phyloP scores from a whole-genome alignment of 1,139 yeast species.

The Suhomyces kunorum region DNA sequence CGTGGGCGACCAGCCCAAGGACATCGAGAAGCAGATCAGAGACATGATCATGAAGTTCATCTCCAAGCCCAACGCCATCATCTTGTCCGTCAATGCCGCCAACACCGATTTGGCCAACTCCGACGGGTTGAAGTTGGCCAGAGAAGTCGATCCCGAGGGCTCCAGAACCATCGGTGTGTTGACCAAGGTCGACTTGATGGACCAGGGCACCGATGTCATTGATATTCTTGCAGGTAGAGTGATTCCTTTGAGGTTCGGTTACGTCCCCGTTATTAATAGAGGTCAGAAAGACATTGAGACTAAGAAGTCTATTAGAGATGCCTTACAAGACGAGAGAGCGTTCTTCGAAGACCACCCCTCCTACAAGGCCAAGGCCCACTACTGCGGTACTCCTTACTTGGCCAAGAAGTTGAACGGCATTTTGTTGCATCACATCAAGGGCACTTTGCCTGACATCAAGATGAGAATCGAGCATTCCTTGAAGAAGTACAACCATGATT shows the following conservation, averaged over 20 bases:
- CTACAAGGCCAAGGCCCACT: slow-evolving; percentile 81
- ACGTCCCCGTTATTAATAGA: slow-evolving; percentile 95
- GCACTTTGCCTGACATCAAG: slow-evolving; percentile 92
- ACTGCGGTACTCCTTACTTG: slow-evolving; percentile 94
- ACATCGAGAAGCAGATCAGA: slow-evolving; percentile 90
- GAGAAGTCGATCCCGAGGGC: slow-evolving; percentile 99
- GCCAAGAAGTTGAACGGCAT: slow-evolving; percentile 92
- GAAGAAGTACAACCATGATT: slow-evolving; percentile 81
- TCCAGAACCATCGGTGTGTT: slow-evolving; percentile 94
- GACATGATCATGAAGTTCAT: slow-evolving; percentile 94
- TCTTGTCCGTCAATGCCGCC: slow-evolving; percentile 93
- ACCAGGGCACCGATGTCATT: slow-evolving; percentile 97
- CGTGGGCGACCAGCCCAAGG: slow-evolving; percentile 99
- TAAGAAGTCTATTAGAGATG: slow-evolving; percentile 85
- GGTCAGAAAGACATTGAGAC: slow-evolving; percentile 94
- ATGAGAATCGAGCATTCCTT: slow-evolving; percentile 81
- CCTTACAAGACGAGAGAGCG: slow-evolving; percentile 74
- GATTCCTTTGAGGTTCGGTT: slow-evolving; percentile 92
- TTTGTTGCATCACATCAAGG: slow-evolving; percentile 88
- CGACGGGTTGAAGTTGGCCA: slow-evolving; percentile 92
- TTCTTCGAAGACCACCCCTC: slow-evolving; percentile 79
- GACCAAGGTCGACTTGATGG: slow-evolving; percentile 97
- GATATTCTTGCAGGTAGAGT: slow-evolving; percentile 96
- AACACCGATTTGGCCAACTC: slow-evolving; percentile 97
- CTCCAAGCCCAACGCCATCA: slow-evolving; percentile 94